Conservation (phyloP, 257 asterid species). For the Lantana camara region DNA sequence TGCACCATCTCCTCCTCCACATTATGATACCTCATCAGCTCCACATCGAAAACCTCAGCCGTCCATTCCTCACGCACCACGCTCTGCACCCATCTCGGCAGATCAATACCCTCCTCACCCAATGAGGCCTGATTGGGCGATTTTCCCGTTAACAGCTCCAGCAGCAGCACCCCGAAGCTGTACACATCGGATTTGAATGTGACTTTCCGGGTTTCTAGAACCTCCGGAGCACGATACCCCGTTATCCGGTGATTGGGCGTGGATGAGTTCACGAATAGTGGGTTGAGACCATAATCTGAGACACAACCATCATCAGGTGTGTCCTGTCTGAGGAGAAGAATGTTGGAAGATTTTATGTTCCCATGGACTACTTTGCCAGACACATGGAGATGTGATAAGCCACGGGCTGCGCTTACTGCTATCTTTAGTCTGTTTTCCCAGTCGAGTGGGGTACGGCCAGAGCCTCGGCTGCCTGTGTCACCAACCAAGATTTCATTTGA, state of each 20-base stretch:
- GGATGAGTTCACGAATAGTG: constrained; percentile 65
- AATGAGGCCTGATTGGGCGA: constrained; percentile 93
- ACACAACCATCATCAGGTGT: constrained; percentile 53
- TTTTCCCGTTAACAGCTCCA: constrained; percentile 90
- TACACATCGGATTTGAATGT: constrained; percentile 82
- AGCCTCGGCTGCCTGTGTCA: constrained; percentile 84
- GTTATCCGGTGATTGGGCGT: constrained; percentile 78
- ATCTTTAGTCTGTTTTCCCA: constrained; percentile 88
- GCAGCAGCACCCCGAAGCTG: constrained; percentile 77
- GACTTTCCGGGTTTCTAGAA: constrained; percentile 79
- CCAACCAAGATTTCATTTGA: not conserved
- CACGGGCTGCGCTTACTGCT: constrained; percentile 78
- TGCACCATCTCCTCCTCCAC: constrained; percentile 99
- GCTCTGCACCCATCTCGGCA: constrained; percentile 98
- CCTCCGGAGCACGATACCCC: constrained; percentile 96
- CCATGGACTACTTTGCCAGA: constrained; percentile 79
- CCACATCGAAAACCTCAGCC: constrained; percentile 93
- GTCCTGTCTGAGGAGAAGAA: constrained; percentile 83
- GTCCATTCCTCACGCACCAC: constrained; percentile 99
- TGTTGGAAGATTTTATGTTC: constrained; percentile 91
- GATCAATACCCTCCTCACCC: constrained; percentile 92
- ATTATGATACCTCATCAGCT: constrained; percentile 88
- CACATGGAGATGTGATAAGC: constrained; percentile 77
- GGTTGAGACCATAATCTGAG: constrained; percentile 80
- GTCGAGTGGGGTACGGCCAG: constrained; percentile 94